phyloP scores from a whole-genome alignment of 176 grass and related monocot genomes.

The Hordeum vulgare region DNA sequence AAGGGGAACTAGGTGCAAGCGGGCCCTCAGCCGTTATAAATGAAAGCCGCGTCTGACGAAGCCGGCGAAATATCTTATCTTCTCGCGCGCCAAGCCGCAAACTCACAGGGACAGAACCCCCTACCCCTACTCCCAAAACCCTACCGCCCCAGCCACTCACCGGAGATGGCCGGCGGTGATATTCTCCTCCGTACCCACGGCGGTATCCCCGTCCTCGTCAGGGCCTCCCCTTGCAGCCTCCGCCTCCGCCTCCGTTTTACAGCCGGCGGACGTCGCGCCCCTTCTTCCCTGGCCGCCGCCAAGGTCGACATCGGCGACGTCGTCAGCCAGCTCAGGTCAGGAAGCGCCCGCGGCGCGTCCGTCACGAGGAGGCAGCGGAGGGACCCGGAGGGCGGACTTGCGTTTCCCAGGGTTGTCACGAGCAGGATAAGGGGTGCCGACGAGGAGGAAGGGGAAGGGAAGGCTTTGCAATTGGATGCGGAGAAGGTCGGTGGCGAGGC shows the following conservation, averaged over 20 bases:
- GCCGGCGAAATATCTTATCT: constrained; percentile 31
- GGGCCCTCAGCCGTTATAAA: constrained; percentile 1
- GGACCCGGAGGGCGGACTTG: constrained; percentile 9
- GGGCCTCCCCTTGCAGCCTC: constrained; percentile 53
- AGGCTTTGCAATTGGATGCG: constrained; percentile 3
- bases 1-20: too few species aligned
- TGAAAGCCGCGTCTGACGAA: neutral
- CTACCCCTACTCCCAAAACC: constrained; percentile 19
- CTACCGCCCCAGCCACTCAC: neutral
- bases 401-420: constrained; percentile 21
- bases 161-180: constrained; percentile 44
- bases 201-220: constrained; percentile 24
- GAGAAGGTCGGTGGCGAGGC: neutral
- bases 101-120: neutral
- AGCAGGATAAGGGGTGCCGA: constrained; percentile 13
- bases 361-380: constrained; percentile 29
- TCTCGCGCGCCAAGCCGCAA: constrained; percentile 34
- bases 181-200: constrained; percentile 34
- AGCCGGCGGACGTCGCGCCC: neutral
- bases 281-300: constrained; percentile 23
- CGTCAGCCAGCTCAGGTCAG: constrained; percentile 24
- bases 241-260: constrained; percentile 28
- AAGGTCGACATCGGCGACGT: constrained; percentile 33
- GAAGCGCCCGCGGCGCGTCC: neutral
- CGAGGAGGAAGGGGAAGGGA: constrained; percentile 15